Conservation (phyloP, 1,139 yeast species). For the Kurtzmaniella quercitrusa region DNA sequence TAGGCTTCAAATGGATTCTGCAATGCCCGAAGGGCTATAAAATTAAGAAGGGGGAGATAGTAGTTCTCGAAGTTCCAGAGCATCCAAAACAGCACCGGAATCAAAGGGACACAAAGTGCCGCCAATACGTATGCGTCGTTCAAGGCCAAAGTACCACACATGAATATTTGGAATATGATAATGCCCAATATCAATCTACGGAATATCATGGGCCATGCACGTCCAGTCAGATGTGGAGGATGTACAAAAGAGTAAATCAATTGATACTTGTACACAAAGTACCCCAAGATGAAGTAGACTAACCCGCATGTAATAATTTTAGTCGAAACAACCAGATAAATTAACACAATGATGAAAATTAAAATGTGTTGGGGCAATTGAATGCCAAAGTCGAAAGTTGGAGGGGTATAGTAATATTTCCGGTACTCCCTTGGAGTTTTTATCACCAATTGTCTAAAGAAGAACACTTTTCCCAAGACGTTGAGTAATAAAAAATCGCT, state of each 20-base stretch:
- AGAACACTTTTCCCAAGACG: conserved; percentile 29
- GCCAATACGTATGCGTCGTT: conserved; percentile 57
- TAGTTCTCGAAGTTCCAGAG: conserved; percentile 56
- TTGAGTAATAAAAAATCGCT: conserved; percentile 38
- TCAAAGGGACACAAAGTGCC: conserved; percentile 47
- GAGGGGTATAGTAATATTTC: conserved; percentile 66
- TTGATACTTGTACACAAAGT: conserved; percentile 77
- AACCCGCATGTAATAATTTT: conserved; percentile 72
- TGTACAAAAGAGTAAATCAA: conserved; percentile 76
- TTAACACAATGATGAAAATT: conserved; percentile 67
- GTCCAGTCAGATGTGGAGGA: conserved; percentile 86
- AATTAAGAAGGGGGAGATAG: conserved; percentile 54
- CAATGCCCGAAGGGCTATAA: conserved; percentile 62
- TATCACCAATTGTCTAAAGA: conserved; percentile 40
- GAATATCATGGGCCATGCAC: conserved; percentile 80
- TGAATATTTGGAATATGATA: conserved; percentile 60
- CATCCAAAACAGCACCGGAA: conserved; percentile 45
- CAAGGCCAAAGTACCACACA: conserved; percentile 66
- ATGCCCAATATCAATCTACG: conserved; percentile 70
- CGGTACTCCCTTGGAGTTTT: conserved; percentile 64
- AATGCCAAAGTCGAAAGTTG: conserved; percentile 75
- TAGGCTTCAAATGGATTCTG: conserved; percentile 37
- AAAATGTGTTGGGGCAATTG: conserved; percentile 78
- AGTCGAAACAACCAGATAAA: conserved; percentile 75
- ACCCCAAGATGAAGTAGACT: conserved; percentile 69